These are phyloP conservation scores for Diddensiella santjacobensis DNA, from an alignment of 805 yeast species.

Conservation along the genomic window DNA sequence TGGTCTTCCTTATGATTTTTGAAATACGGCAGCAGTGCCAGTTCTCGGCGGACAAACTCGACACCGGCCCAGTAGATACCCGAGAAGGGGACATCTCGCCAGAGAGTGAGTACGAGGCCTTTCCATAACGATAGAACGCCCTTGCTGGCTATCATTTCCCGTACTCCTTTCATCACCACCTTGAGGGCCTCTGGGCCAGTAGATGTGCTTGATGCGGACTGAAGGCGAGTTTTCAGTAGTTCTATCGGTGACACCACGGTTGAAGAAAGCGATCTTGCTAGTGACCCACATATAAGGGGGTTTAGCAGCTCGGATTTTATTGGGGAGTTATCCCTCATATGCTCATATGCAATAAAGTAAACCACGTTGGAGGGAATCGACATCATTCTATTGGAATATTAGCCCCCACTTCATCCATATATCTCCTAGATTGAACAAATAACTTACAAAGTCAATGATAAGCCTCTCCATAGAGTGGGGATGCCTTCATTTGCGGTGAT, in stretches of 20 bases:
- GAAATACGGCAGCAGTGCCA: slow-evolving; percentile 23
- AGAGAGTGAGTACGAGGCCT: slow-evolving; percentile 81
- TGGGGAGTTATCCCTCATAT: slow-evolving; percentile 72
- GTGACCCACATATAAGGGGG: slow-evolving; percentile 80
- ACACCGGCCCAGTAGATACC: slow-evolving; percentile 93
- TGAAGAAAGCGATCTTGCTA: slow-evolving; percentile 81
- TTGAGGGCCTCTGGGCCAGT: slow-evolving; percentile 24
- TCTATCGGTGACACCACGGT: slow-evolving; percentile 85
- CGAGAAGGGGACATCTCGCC: slow-evolving; percentile 97
- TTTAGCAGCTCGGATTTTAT: slow-evolving; percentile 45
- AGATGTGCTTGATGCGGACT: slow-evolving; percentile 44
- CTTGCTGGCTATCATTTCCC: slow-evolving; percentile 44
- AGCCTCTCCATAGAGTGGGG: slow-evolving; percentile 81
- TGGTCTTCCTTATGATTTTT: slow-evolving; percentile 19
- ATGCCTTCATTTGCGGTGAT: slow-evolving; percentile 74
- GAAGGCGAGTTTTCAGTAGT: slow-evolving; percentile 80
- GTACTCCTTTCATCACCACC: slow-evolving; percentile 47
- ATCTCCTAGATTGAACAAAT: too few species aligned
- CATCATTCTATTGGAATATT: slow-evolving; percentile 42
- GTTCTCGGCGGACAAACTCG: slow-evolving; percentile 47
- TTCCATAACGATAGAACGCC: slow-evolving; percentile 72
- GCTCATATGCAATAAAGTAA: slow-evolving; percentile 91
- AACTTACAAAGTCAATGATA: slow-evolving; percentile 58
- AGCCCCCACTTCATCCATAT: too few species aligned
- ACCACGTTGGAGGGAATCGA: slow-evolving; percentile 91